Evolutionary conservation across 78 protist genomes (phyloP).

Genomic region (Cavenderia fasciculata): DNA sequence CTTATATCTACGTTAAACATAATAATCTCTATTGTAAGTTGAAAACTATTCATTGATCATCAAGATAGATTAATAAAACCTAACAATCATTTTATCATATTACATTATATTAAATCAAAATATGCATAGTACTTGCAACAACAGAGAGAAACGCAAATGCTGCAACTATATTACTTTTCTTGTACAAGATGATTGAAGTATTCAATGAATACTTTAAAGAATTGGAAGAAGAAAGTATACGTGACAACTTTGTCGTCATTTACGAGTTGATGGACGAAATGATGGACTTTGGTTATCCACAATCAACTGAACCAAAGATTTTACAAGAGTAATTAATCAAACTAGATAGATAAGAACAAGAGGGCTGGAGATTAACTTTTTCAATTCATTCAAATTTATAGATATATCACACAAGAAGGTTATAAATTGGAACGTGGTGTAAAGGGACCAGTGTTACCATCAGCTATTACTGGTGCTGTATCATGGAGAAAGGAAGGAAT

Average conservation of each 20-base stretch:
- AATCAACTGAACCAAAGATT: conserved; percentile 94
- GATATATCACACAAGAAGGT: conserved; percentile 95
- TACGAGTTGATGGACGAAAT: conserved; percentile 99
- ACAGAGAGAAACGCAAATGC: conserved; percentile 94
- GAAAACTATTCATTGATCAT: background rate
- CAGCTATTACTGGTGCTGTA: conserved; percentile 79
- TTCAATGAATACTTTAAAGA: conserved; percentile 91
- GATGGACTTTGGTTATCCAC: conserved; percentile 99
- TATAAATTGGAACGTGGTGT: conserved; percentile 83
- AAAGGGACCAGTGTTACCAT: conserved; percentile 48
- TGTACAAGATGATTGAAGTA: conserved; percentile 92
- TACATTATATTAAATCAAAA: background rate
- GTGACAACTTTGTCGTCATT: conserved; percentile 98
- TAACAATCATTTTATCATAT: background rate
- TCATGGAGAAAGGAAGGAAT: conserved; percentile 95
- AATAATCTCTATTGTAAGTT: conserved; percentile 90
- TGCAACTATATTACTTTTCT: conserved; percentile 88
- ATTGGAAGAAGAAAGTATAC: conserved; percentile 96
- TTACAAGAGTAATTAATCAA: conserved; percentile 79
- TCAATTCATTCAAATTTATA: background rate
- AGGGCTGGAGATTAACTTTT: too few species aligned
- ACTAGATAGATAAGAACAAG: background rate
- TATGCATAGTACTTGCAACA: conserved; percentile 90
- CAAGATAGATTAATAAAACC: background rate
- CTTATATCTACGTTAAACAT: conserved; percentile 93